These are phyloP conservation scores for Conidiobolus incongruus DNA, from an alignment of 371 early-diverging fungal genomes.

Conservation along the genomic window DNA sequence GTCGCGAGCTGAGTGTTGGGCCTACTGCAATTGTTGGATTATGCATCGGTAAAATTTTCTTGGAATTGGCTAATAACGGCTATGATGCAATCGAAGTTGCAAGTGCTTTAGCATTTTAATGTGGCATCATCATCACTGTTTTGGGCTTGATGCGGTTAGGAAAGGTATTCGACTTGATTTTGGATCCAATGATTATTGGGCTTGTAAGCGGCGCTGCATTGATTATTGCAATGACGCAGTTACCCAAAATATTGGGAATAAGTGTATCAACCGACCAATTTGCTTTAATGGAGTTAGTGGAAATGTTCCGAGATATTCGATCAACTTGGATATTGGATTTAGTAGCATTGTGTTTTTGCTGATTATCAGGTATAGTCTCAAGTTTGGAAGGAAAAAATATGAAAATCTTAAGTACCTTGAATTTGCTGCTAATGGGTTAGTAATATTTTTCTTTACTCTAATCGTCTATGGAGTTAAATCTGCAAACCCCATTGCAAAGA, in stretches of 20 bases:
- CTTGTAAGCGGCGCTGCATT: slow-evolving; percentile 46
- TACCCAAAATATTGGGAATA: slow-evolving; percentile 42
- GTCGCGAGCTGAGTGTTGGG: slow-evolving; percentile 73
- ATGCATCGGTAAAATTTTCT: slow-evolving; percentile 25
- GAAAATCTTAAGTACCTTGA: too few species aligned
- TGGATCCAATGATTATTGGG: slow-evolving; percentile 39
- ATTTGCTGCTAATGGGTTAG: slow-evolving; percentile 22
- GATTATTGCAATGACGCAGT: slow-evolving; percentile 52
- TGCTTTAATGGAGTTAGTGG: slow-evolving; percentile 21
- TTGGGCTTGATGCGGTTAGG: slow-evolving; percentile 58
- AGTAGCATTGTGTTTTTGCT: too few species aligned
- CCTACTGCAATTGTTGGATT: slow-evolving; percentile 68
- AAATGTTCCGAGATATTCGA: slow-evolving; percentile 21
- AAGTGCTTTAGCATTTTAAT: neutral
- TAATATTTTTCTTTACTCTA: slow-evolving; percentile 16
- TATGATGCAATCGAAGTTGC: neutral
- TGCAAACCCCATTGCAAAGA: neutral
- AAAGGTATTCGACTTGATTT: slow-evolving; percentile 66
- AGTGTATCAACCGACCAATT: slow-evolving; percentile 27
- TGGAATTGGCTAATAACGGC: slow-evolving; percentile 9
- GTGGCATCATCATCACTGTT: slow-evolving; percentile 8
- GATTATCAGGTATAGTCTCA: too few species aligned
- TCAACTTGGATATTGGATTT: too few species aligned
- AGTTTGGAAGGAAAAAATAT: too few species aligned
- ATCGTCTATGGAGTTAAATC: slow-evolving; percentile 10